Evolutionary conservation across 169 alveolate genomes (phyloP), one percentile per base, ranked within the genome.

Genomic region (Plasmodium falciparum): DNA sequence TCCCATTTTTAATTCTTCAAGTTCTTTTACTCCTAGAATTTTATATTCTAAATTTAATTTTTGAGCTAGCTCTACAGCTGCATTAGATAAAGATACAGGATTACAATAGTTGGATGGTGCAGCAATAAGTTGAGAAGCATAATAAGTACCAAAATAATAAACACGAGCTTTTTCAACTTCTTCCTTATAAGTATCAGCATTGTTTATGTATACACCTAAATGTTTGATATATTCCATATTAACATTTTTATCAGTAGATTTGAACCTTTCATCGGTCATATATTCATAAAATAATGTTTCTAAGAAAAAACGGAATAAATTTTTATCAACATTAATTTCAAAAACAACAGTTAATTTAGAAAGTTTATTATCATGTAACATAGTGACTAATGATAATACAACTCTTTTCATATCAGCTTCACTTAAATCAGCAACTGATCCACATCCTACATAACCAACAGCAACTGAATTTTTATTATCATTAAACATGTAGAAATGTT

Each of bases 1-100:
- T 12, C 97, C 98, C 98, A 97, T 97, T 63, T 93, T 93, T 71
- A 91, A 86, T 9, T 95, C 95, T 75, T 93, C 97, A 63, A 96
- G 80, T 50, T 96, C 98, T 39, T 90, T 95, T 73, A 93, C 88
- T 8, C 90, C 95, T 47, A 96, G 72, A 17, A 95, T 80, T 70
- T 93, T 94, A 8, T 72, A 94, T 74, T 91, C 93, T 47, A 97
- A 74, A 2, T 97, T 97, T n/a, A 93, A 69, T 52, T 73, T 89
- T 13, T 89, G 39, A 29, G 96, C 95, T 89, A 90, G 85, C 47
- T 72, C 93, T 45, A 89, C 89, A 26, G 95, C 78, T 71, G 89
- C 95, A 24, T 91, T 89, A 15, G 97, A 75, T 50, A 95, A 67
- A 7, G 95, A 90, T 5, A 95, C 95, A 20, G 97, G 94, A 74